Conservation (phyloP, 2,329 filamentous ascomycete species). For the Basipetospora chlamydospora region DNA sequence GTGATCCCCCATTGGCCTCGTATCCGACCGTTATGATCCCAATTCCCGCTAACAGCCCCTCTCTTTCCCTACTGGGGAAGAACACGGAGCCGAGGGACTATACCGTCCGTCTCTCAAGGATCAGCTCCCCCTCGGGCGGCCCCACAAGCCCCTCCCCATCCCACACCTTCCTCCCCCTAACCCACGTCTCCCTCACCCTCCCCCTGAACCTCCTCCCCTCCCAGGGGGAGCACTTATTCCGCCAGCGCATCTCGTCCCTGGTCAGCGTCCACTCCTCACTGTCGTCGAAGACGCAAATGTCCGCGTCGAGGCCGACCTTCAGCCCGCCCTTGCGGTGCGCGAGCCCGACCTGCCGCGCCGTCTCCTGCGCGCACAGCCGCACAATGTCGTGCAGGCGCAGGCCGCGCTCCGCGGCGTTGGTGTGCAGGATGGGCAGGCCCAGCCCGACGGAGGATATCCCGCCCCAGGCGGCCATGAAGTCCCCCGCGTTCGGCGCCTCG, state of each 20-base stretch:
- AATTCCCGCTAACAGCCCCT: background rate
- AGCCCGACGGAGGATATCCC: conserved; percentile 90
- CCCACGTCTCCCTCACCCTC: conserved; percentile 72
- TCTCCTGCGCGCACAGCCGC: conserved; percentile 72
- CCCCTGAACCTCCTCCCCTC: conserved; percentile 67
- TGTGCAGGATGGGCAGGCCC: conserved; percentile 81
- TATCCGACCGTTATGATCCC: too few species aligned
- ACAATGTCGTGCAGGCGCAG: conserved; percentile 61
- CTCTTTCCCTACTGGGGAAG: too few species aligned
- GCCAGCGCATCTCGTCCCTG: conserved; percentile 76
- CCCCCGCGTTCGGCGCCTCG: conserved; percentile 44
- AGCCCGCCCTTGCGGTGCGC: conserved; percentile 70
- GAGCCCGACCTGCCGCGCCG: conserved; percentile 76
- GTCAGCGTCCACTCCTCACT: conserved; percentile 60
- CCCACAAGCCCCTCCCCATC: conserved; percentile 41
- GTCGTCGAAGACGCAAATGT: conserved; percentile 87
- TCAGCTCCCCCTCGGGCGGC: conserved; percentile 36
- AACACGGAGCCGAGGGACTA: too few species aligned
- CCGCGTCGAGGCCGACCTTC: conserved; percentile 69
- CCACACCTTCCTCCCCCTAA: conserved; percentile 65
- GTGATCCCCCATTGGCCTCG: too few species aligned
- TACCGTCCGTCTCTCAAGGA: conserved; percentile 40
- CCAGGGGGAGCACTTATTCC: conserved; percentile 85
- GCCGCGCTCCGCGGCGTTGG: conserved; percentile 37
- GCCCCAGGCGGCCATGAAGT: conserved; percentile 95